Base-by-base conservation (phyloP, 2,329 filamentous ascomycete genomes). In the Dactylellina leptospora region DNA sequence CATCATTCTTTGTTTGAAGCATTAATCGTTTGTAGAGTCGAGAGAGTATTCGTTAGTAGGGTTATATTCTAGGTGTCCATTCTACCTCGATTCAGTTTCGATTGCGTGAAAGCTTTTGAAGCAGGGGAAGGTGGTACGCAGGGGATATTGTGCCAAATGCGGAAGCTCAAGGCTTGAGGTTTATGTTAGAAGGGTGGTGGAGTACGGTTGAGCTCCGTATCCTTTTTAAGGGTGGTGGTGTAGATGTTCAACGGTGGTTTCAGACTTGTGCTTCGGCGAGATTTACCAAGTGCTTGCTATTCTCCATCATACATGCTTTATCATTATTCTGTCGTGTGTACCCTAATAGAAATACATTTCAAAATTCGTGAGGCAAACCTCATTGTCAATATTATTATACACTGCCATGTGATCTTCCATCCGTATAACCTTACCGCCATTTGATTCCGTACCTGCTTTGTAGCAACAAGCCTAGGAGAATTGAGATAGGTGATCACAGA, bases 191-290 rank as follows among this genome's bases (percentile, higher is more conserved):
- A 44, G 28, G 36, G 4, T 45, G 54, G 45, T 11, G 47, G 59
- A 64, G 68, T 64, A 64, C 23, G 45, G 30, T 63, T 72, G 68
- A 72, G 68, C 64, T 30, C 36, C 27, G 68, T 72, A 64, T 60
- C 68, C 42, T 45, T 44, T 50, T 48, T 27, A 36, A 20, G 22
- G 44, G 59, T 61, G 45, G 42, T 38, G 42, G n/a, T 16, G 23
- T 25, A 18, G 40, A 23, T 38, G 30, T 64, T 60, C 68, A 16
- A 42, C 18, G 68, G 36, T 38, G 59, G 47, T 72, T 72, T 72
- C 68, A 72, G 68, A 72, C 68, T 72, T 72, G 68, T 55, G 23
- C 28, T 47, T 33, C 22, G 59, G 68, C 44, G 36, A 72, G 68
- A 72, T 72, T 54, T 38, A 64, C 53, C 27, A 13, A 59, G 36